phyloP scores from a whole-genome alignment of 1,284 basidiomycete species.

The Papiliotrema fonsecae region DNA sequence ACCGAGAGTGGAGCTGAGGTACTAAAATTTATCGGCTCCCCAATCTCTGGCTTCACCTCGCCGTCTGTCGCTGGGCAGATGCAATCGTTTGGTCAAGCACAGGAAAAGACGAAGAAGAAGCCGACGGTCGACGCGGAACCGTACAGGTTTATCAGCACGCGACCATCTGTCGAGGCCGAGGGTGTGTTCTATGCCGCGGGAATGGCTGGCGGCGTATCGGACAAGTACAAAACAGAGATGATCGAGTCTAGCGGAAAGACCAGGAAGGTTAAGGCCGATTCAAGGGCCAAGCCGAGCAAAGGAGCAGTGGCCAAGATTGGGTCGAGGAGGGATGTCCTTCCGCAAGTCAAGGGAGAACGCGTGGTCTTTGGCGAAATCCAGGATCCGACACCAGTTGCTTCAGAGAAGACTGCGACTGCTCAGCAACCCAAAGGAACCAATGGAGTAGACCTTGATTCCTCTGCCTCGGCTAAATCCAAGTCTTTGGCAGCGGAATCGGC shows the following conservation, averaged over 20 bases:
- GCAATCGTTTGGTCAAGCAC: slow-evolving; percentile 1
- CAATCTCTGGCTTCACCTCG: slow-evolving; percentile 10
- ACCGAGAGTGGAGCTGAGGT: neutral
- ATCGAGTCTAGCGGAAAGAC: slow-evolving; percentile 5
- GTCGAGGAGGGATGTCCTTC: neutral
- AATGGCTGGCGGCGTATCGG: slow-evolving; percentile 10
- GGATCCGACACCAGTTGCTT: neutral
- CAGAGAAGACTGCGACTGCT: too few species aligned
- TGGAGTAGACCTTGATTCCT: too few species aligned
- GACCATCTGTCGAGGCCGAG: slow-evolving; percentile 10
- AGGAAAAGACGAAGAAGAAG: neutral
- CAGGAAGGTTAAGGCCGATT: neutral
- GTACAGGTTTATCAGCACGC: slow-evolving; percentile 8
- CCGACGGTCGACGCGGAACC: slow-evolving; percentile 6
- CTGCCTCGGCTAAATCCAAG: neutral
- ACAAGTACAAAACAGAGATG: slow-evolving; percentile 11
- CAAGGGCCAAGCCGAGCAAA: neutral
- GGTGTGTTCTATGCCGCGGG: slow-evolving; percentile 17
- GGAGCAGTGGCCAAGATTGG: neutral
- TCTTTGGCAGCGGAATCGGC: too few species aligned
- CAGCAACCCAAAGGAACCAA: too few species aligned
- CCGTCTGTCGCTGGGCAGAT: neutral
- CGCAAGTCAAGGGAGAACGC: neutral
- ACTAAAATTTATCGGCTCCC: slow-evolving; percentile 11
- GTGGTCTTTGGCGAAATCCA: slow-evolving; percentile 2